phyloP scores from a whole-genome alignment of 2,329 filamentous ascomycete genomes.

The Dothideomycetes sp. region DNA sequence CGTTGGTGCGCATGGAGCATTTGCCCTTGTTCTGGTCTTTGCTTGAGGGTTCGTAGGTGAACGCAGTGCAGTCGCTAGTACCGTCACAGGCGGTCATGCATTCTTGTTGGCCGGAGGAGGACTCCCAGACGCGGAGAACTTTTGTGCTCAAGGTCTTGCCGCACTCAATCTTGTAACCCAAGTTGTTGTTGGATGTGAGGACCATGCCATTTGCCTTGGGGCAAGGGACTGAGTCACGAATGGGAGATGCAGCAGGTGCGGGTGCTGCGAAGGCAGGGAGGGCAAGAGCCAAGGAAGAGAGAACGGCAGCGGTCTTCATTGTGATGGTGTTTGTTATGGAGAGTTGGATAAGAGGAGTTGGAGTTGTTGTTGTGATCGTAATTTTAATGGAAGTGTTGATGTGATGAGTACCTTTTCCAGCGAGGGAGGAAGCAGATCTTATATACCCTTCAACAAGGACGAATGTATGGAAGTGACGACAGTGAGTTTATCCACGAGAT shows the following conservation, averaged over 20 bases:
- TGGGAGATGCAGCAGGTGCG: neutral
- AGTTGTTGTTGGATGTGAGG: neutral
- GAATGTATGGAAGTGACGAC: neutral
- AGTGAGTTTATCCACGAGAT: slow-evolving; percentile 5
- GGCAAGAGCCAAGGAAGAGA: slow-evolving; percentile 10
- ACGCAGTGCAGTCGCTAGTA: slow-evolving; percentile 11
- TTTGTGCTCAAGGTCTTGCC: slow-evolving; percentile 12
- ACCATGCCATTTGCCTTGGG: neutral
- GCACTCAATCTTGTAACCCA: slow-evolving; percentile 15
- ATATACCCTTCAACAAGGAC: slow-evolving; percentile 1
- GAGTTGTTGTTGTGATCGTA: neutral
- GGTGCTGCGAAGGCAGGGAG: slow-evolving; percentile 10
- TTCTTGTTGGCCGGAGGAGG: slow-evolving; percentile 13
- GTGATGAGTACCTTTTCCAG: slow-evolving; percentile 8
- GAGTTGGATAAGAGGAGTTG: neutral
- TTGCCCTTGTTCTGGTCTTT: slow-evolving; percentile 10
- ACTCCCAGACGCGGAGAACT: slow-evolving; percentile 11
- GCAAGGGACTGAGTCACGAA: no score
- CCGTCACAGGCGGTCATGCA: slow-evolving; percentile 16
- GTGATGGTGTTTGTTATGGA: slow-evolving; percentile 2
- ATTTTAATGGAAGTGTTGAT: slow-evolving; percentile 1
- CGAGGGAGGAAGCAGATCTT: slow-evolving; percentile 5
- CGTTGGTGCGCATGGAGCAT: slow-evolving; percentile 11
- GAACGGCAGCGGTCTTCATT: slow-evolving; percentile 9
- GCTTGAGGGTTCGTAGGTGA: slow-evolving; percentile 13